phyloP scores from a whole-genome alignment of 805 yeast genomes.

The Schwanniomyces vanrijiae region DNA sequence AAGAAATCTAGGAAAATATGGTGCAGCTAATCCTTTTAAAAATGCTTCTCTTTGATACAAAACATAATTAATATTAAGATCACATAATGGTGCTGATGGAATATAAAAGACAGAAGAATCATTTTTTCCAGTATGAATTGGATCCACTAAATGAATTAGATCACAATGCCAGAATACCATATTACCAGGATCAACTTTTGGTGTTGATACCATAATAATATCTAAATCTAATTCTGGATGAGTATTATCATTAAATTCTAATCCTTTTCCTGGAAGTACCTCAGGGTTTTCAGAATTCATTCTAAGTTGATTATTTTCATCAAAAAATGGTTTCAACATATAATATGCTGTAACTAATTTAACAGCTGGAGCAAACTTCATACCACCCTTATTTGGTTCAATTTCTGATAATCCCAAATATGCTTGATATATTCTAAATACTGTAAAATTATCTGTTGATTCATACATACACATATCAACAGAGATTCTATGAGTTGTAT shows the following conservation, averaged over 20 bases:
- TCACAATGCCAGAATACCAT: slow-evolving; percentile 47
- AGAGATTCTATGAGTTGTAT: slow-evolving; percentile 30
- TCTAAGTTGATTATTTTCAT: slow-evolving; percentile 26
- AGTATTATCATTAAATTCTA: slow-evolving; percentile 21
- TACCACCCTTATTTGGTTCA: slow-evolving; percentile 40
- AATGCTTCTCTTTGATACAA: slow-evolving; percentile 19
- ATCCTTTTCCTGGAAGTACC: slow-evolving; percentile 35
- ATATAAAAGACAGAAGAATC: slow-evolving; percentile 41
- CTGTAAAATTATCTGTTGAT: slow-evolving; percentile 19
- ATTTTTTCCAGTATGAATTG: slow-evolving; percentile 26
- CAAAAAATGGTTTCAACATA: slow-evolving; percentile 41
- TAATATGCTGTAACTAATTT: slow-evolving; percentile 36
- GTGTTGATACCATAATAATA: slow-evolving; percentile 30
- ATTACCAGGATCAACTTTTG: slow-evolving; percentile 43
- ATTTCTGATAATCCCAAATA: slow-evolving; percentile 42
- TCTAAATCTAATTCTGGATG: slow-evolving; percentile 36
- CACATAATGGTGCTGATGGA: slow-evolving; percentile 34
- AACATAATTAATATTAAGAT: slow-evolving; percentile 15
- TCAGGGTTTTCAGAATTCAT: slow-evolving; percentile 37
- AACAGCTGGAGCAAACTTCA: slow-evolving; percentile 35
- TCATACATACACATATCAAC: slow-evolving; percentile 37
- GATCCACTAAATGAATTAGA: slow-evolving; percentile 40
- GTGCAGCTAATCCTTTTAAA: slow-evolving; percentile 17
- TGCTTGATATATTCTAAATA: slow-evolving; percentile 44
- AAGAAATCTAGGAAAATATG: slow-evolving; percentile 27